phyloP scores from a whole-genome alignment of 2,329 filamentous ascomycete genomes.

The Nannizziopsis arthrosporioides region DNA sequence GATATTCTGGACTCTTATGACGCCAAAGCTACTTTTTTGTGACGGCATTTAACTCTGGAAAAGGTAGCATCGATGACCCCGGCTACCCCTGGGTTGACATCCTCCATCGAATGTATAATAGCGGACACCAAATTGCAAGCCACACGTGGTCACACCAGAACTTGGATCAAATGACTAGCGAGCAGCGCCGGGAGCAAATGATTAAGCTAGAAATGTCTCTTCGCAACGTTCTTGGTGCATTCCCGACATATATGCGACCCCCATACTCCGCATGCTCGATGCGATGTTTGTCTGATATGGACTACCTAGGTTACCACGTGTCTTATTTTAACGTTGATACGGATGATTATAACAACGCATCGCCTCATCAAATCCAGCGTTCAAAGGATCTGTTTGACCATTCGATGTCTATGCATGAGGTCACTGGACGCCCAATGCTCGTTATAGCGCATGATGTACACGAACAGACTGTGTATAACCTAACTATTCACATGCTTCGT shows the following conservation, averaged over 20 bases:
- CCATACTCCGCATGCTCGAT: slow-evolving; percentile 36
- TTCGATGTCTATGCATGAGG: slow-evolving; percentile 20
- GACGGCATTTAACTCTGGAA: slow-evolving; percentile 39
- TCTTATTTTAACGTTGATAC: slow-evolving; percentile 39
- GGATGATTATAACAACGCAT: slow-evolving; percentile 35
- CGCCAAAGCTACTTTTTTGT: slow-evolving; percentile 60
- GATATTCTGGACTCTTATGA: slow-evolving; percentile 49
- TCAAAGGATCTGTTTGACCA: slow-evolving; percentile 33
- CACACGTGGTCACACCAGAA: slow-evolving; percentile 44
- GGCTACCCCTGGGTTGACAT: slow-evolving; percentile 29
- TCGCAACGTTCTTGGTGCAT: slow-evolving; percentile 37
- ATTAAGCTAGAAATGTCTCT: slow-evolving; percentile 39
- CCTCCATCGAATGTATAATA: slow-evolving; percentile 33
- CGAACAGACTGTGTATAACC: slow-evolving; percentile 33
- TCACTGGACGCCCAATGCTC: slow-evolving; percentile 27
- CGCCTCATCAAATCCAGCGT: slow-evolving; percentile 26
- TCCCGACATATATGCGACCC: slow-evolving; percentile 44
- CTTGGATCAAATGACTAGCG: slow-evolving; percentile 30
- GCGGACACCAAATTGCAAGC: slow-evolving; percentile 42
- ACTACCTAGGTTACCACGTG: slow-evolving; percentile 40
- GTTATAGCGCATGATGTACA: slow-evolving; percentile 35
- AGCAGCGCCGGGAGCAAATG: slow-evolving; percentile 34
- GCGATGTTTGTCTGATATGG: slow-evolving; percentile 34
- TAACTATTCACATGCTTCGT: slow-evolving; percentile 32
- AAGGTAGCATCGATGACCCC: slow-evolving; percentile 35